These are phyloP conservation scores for Xylariaceae sp. DNA, from an alignment of 2,329 filamentous ascomycete genomes.

Conservation along the genomic window DNA sequence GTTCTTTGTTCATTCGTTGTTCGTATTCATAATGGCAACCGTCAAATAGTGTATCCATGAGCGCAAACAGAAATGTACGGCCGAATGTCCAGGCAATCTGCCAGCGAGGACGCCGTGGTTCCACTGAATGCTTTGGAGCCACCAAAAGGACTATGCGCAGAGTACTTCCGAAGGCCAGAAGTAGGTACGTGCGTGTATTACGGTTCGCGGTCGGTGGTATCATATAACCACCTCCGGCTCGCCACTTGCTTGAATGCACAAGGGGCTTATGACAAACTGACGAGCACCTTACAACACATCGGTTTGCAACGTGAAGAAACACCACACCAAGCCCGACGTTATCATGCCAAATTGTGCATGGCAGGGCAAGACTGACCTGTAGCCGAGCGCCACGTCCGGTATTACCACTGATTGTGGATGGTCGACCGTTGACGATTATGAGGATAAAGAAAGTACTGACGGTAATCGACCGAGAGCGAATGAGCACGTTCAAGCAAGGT, in stretches of 20 bases:
- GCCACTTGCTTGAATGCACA: constrained; percentile 1
- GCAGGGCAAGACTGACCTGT: background rate
- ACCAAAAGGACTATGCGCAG: background rate
- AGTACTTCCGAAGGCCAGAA: background rate
- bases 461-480: background rate
- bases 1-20: background rate
- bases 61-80: background rate
- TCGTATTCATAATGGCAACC: background rate
- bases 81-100: background rate
- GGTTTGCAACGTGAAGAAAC: constrained; percentile 2
- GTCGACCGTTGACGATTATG: background rate
- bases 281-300: background rate
- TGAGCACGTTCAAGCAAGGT: background rate
- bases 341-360: background rate
- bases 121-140: background rate
- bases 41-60: background rate
- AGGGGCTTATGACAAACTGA: background rate
- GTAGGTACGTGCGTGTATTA: background rate
- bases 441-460: background rate
- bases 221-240: background rate
- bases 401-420: background rate
- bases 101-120: background rate
- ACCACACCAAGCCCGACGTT: background rate
- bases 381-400: background rate
- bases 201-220: background rate